These are phyloP conservation scores for Spongospora subterranea DNA, from an alignment of 208 protist genomes.

Conservation along the genomic window DNA sequence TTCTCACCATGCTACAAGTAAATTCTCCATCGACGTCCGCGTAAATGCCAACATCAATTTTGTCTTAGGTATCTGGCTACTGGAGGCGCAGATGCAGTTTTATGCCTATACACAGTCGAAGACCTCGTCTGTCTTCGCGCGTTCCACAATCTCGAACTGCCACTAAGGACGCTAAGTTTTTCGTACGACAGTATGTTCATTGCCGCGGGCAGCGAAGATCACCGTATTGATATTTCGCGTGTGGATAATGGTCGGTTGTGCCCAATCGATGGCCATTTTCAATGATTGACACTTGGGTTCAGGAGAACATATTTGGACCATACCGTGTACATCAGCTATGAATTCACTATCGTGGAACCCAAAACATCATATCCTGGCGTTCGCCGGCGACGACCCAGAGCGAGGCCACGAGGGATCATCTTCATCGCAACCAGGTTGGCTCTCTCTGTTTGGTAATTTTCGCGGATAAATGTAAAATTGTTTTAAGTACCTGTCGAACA, in stretches of 20 bases:
- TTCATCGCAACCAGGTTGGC: neutral
- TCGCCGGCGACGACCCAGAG: constrained; percentile 50
- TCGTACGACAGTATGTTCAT: constrained; percentile 65
- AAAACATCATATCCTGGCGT: constrained; percentile 55
- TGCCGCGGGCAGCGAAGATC: constrained; percentile 69
- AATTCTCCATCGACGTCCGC: neutral
- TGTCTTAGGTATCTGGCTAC: constrained; percentile 50
- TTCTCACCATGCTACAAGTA: constrained; percentile 63
- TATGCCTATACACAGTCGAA: constrained; percentile 63
- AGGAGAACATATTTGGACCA: neutral
- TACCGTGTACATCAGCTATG: constrained; percentile 61
- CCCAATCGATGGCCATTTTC: neutral
- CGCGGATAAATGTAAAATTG: neutral
- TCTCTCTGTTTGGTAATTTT: neutral
- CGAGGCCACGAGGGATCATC: neutral
- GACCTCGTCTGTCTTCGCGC: constrained; percentile 67
- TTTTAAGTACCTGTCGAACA: neutral
- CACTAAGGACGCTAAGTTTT: constrained; percentile 68
- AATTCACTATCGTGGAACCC: constrained; percentile 71
- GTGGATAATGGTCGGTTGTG: constrained; percentile 63
- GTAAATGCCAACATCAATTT: neutral
- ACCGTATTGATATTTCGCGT: constrained; percentile 65
- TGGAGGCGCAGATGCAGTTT: constrained; percentile 69
- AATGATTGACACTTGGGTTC: neutral
- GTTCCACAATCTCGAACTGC: constrained; percentile 60